Base-by-base conservation (phyloP, 192 early-diverging fungal species). In the Glomus cerebriforme region DNA sequence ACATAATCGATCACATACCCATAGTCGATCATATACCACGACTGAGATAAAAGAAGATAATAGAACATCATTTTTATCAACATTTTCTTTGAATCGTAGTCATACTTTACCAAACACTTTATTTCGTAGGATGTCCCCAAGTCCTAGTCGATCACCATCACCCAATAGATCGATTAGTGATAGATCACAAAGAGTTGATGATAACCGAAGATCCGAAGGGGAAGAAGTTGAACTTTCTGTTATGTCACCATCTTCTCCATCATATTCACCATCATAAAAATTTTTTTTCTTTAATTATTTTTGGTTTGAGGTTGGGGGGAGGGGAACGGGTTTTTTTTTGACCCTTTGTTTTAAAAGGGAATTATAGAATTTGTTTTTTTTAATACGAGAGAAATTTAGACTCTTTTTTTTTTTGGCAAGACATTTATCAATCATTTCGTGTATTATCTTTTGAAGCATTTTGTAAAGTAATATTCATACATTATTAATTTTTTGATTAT, bases 201-300 rank as follows among this genome's bases (percentile, higher is more conserved):
- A 15, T 27, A 10, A 27, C 54, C 7, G 29, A 75, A 37, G 1
- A 39, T 7, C 7, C 54, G 43, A 49, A 29, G n/a, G 24, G 7
- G 63, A 77, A 77, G 75, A 66, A 47, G 75, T 77, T 27, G 75
- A 77, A 45, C 45, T 77, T 22, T 66, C 63, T 43, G 15, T 77
- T 10, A 66, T 77, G 1, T 66, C 63, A 17, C 27, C 15, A 34
- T 63, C 59, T 22, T 17, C n/a, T 59, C 31, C 39, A 58, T 27
- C 10, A 59, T 17, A 27, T 7, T 31, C 2, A 58, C 7, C 34
- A 70, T 39, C 10, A 8, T n/a, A 12, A n/a, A 24, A 12, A 39
- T 37, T 37, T 6, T 62, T 22, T 62, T 62, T 24, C 15, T 60
- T 60, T 24, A 24, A 24, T n/a, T n/a, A n/a, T n/a, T 60, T 60